Conservation (phyloP, 1,284 basidiomycete genomes). For the Ustilago crameri region DNA sequence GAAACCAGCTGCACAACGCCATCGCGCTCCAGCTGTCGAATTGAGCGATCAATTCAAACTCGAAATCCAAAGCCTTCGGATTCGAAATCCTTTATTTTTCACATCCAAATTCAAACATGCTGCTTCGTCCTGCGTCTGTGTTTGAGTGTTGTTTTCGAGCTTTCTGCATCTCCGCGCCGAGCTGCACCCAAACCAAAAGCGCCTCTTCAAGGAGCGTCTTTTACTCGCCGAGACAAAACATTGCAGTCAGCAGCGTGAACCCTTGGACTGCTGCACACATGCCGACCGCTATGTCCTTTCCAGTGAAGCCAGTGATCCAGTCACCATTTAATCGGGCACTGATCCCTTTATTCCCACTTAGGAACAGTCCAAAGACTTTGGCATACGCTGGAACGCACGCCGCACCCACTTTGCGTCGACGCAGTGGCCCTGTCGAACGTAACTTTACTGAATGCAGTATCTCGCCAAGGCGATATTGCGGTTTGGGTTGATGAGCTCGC, state of each 20-base stretch:
- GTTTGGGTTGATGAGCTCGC: not conserved
- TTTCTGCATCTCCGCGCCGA: constrained; percentile 12
- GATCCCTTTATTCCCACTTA: not conserved
- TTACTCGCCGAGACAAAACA: constrained; percentile 6
- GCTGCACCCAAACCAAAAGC: not conserved
- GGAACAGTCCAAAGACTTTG: too few species aligned
- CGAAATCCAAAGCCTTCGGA: too few species aligned
- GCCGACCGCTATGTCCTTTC: constrained; percentile 3
- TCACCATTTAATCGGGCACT: not conserved
- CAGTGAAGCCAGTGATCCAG: not conserved
- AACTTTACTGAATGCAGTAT: too few species aligned
- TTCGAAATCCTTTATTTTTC: too few species aligned
- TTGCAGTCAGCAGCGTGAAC: constrained; percentile 2
- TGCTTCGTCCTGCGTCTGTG: not conserved
- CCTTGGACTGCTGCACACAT: constrained; percentile 3
- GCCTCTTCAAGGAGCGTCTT: not conserved
- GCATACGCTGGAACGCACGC: too few species aligned
- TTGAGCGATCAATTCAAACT: too few species aligned
- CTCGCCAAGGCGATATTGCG: not conserved
- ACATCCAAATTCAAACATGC: not conserved
- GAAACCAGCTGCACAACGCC: constrained; percentile 1
- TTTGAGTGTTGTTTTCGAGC: constrained; percentile 1
- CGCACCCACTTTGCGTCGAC: too few species aligned
- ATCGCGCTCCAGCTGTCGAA: not conserved
- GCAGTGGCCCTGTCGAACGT: too few species aligned